Base-by-base conservation (phyloP, 176 grass and related monocot species). In the Dendrocalamus sinicus region DNA sequence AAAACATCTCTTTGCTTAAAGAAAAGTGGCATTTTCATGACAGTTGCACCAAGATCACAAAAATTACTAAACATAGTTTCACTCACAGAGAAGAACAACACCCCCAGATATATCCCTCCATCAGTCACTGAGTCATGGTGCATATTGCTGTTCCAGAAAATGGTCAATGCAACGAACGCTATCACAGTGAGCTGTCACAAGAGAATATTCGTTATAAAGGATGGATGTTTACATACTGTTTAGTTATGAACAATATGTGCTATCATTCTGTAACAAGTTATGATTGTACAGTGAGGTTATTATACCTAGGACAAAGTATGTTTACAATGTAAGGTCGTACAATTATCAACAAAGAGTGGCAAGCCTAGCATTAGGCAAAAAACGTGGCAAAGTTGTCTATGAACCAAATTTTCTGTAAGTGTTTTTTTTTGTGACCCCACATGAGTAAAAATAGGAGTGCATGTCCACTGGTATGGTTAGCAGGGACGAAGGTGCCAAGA, bases 1-100 rank as follows among this genome's bases (percentile, higher is more conserved):
- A 98, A 98, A 6, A 98, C 88, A 45, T 98, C 89, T 65, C 93
- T 92, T 67, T 98, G 95, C 75, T 95, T 98, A 64, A 93, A 98
- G 83, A 98, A 98, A 65, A 95, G 91, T 30, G 96, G 93, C 65
- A 98, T 57, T 77, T 92, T 98, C 96, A 70, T 95, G 68, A 94
- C 51, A 12, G 89, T 81, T 63, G 70, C 58, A 6, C 78, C 52
- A 53, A 94, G 75, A 39, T 94, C 89, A 64, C 86, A 71, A 9
- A 92, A 60, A 37, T 55, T 85, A 73, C 79, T 98, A 44, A 98
- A 95, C 93, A 98, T 89, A 66, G 60, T 63, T 94, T 88, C 88
- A 90, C 64, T 8, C 43, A 92, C 82, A 54, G 84, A 91, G 54
- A 95, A 92, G 89, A 98, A 92, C 17, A 95, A 82, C 22, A 86